phyloP scores from a whole-genome alignment of 345 rosid genomes.

The Eucalyptus urophylla region DNA sequence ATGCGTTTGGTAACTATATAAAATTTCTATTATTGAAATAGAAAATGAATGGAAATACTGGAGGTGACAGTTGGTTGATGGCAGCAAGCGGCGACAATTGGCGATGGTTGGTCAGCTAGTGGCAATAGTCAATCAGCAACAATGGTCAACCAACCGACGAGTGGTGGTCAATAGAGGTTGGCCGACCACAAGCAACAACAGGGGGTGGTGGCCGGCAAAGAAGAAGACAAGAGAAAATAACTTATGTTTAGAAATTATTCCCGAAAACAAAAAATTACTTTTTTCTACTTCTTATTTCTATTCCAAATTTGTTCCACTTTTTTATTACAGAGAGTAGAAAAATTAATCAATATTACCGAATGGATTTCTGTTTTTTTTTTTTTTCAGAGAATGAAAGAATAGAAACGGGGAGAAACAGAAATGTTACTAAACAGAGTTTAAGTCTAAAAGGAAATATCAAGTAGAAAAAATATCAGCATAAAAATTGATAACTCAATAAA shows the following conservation, averaged over 20 bases:
- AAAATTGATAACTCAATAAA: neutral
- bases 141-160: accelerated
- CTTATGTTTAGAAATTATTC: too few relatives aligned
- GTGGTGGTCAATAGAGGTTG: accelerated
- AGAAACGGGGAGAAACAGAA: accelerated
- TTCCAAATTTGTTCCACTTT: too few relatives aligned
- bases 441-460: neutral
- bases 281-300: accelerated
- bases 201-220: too few relatives aligned
- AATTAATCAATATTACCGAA: too few relatives aligned
- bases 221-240: too few relatives aligned
- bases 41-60: too few relatives aligned
- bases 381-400: too few relatives aligned
- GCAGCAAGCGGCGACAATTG: accelerated
- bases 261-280: accelerated
- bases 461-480: neutral
- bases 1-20: accelerated
- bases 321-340: too few relatives aligned
- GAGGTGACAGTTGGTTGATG: accelerated
- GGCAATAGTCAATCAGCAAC: accelerated
- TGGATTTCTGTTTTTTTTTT: accelerated
- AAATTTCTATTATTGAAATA: accelerated
- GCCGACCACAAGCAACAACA: accelerated
- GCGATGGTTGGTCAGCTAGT: accelerated
- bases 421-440: too few relatives aligned